These are phyloP conservation scores for Ogataea pignaliae DNA, from an alignment of 805 yeast species.

Conservation along the genomic window DNA sequence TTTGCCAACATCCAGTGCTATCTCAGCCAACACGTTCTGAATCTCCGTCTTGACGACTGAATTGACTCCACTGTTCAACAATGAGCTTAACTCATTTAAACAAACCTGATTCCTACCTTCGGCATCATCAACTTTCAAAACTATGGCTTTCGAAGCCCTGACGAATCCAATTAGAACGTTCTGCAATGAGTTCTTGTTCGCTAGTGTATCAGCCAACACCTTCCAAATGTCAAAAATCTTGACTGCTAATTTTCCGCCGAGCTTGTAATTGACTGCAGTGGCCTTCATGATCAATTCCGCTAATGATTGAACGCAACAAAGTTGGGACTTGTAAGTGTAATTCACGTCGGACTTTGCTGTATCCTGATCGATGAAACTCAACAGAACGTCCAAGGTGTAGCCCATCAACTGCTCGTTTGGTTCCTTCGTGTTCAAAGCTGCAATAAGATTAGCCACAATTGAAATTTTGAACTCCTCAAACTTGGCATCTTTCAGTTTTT, in stretches of 20 bases:
- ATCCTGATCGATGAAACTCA: slow-evolving; percentile 13
- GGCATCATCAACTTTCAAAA: neutral
- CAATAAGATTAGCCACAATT: slow-evolving; percentile 10
- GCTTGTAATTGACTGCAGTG: neutral
- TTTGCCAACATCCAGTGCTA: neutral
- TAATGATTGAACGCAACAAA: slow-evolving; percentile 24
- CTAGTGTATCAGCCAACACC: slow-evolving; percentile 9
- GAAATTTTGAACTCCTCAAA: slow-evolving; percentile 15
- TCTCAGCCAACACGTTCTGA: slow-evolving; percentile 16
- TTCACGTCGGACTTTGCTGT: slow-evolving; percentile 3
- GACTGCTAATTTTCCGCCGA: neutral
- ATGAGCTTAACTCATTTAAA: slow-evolving; percentile 28
- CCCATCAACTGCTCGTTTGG: slow-evolving; percentile 35
- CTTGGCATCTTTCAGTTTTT: slow-evolving; percentile 15
- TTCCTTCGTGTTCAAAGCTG: slow-evolving; percentile 42
- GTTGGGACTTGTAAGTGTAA: slow-evolving; percentile 15
- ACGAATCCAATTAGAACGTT: slow-evolving; percentile 52
- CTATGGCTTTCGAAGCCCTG: slow-evolving; percentile 17
- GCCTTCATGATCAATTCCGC: slow-evolving; percentile 11
- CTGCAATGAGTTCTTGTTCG: slow-evolving; percentile 35
- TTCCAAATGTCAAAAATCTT: slow-evolving; percentile 13
- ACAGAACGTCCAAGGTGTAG: slow-evolving; percentile 34
- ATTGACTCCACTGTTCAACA: slow-evolving; percentile 37
- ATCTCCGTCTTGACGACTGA: slow-evolving; percentile 41
- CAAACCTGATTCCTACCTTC: slow-evolving; percentile 44